Conservation (phyloP, 768 basidiomycete genomes). For the Dioszegia aurantiaca region DNA sequence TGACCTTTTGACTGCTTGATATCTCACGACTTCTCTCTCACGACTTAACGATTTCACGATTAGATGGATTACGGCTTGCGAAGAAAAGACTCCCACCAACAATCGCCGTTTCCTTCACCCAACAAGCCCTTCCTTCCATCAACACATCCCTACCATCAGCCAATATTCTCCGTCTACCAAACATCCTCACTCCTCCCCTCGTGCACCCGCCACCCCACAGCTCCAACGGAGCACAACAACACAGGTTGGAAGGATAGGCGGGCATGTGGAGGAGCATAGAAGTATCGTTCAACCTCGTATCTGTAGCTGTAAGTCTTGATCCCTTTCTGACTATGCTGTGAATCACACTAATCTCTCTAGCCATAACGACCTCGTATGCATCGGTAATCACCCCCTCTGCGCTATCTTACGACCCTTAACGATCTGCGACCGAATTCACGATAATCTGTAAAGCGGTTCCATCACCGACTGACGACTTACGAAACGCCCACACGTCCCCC, state of each 20-base stretch:
- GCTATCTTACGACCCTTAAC: constrained; percentile 3
- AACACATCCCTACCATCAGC: background rate
- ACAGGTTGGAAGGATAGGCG: constrained; percentile 2
- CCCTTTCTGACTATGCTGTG: no score
- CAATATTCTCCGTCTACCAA: constrained; percentile 1
- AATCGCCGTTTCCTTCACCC: background rate
- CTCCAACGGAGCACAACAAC: constrained; percentile 3
- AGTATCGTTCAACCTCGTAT: constrained; percentile 15
- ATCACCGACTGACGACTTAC: background rate
- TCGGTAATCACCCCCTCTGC: background rate
- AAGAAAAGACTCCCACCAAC: background rate
- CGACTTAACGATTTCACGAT: no score
- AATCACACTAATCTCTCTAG: background rate
- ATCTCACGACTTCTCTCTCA: constrained; percentile 1
- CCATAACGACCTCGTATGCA: constrained; percentile 11
- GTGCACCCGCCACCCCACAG: background rate
- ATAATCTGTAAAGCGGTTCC: no score
- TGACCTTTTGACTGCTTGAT: constrained; percentile 12
- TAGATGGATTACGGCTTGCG: no score
- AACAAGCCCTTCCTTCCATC: background rate
- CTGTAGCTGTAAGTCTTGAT: background rate
- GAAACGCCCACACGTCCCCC: constrained; percentile 1
- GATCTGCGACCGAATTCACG: background rate
- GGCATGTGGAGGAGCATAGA: background rate
- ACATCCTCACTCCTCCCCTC: background rate